phyloP scores from a whole-genome alignment of 2,329 filamentous ascomycete genomes.

The Stachybotrys chartarum region DNA sequence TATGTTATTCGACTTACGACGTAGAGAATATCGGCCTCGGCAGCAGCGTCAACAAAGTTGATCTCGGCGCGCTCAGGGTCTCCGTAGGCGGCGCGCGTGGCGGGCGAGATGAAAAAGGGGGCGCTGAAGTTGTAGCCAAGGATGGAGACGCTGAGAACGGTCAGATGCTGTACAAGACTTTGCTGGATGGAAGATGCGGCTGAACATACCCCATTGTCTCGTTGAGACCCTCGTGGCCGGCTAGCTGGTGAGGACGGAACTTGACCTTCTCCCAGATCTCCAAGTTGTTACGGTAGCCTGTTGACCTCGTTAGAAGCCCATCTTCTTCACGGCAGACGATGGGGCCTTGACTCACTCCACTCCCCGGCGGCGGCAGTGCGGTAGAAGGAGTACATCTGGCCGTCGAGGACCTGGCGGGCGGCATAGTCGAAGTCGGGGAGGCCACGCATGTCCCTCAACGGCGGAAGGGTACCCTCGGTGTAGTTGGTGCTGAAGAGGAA shows the following conservation, averaged over 20 bases:
- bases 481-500: slow-evolving; percentile 20
- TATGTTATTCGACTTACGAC: slow-evolving; percentile 15
- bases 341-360: slow-evolving; percentile 22
- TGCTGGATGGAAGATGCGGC: neutral
- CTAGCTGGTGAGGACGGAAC: slow-evolving; percentile 28
- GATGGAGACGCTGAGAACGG: slow-evolving; percentile 26
- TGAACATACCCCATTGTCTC: slow-evolving; percentile 20
- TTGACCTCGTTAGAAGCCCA: neutral
- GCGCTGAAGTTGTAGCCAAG: slow-evolving; percentile 38
- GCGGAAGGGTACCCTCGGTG: slow-evolving; percentile 25
- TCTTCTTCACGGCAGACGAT: neutral
- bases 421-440: slow-evolving; percentile 44
- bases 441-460: slow-evolving; percentile 32
- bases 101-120: slow-evolving; percentile 43
- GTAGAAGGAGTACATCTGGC: slow-evolving; percentile 39
- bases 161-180: slow-evolving; percentile 1
- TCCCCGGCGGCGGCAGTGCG: slow-evolving; percentile 41
- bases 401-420: slow-evolving; percentile 33
- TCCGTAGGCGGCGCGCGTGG: slow-evolving; percentile 34
- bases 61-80: slow-evolving; percentile 34
- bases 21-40: slow-evolving; percentile 37
- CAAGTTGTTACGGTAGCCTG: slow-evolving; percentile 41
- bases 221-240: slow-evolving; percentile 24
- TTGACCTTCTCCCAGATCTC: slow-evolving; percentile 39
- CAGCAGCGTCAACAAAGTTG: slow-evolving; percentile 39